Base-by-base conservation (phyloP, 805 yeast genomes). In the Millerozyma miso region DNA sequence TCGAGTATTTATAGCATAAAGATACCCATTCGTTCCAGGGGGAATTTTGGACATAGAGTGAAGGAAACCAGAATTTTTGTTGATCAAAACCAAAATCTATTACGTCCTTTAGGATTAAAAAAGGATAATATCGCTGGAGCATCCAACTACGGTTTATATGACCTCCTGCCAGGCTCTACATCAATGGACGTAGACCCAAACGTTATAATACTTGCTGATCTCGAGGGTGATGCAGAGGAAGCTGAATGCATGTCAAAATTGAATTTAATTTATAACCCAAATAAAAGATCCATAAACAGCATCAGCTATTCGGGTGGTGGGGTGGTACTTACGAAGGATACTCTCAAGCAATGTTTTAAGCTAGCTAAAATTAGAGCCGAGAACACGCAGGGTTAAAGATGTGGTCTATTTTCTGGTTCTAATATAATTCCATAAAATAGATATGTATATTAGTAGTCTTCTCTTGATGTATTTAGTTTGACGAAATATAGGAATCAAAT, bases 181-280 rank as follows among this genome's bases (percentile, higher is more conserved):
- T 64, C 60, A 14, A 64, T 65, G 59, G 71, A 65, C 5, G 17
- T 38, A 31, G 53, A 49, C 41, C 53, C 45, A 4, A 40, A 59
- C 18, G 49, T 76, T 1, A 67, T 80, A 0, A 53, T 87, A 13
- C 59, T 88, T 37, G 81, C 86, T 1, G 97, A 88, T 56, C 54
- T 87, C 33, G 95, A 88, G 58, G 95, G 95, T 12, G 91, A 85
- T 46, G 84, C 89, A 4, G 97, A 88, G 60, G 95, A 88, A 54
- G 55, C 68, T 10, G 71, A 81, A 26, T 71, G 83, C 2, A 63
- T 62, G 35, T 78, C 85, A 35, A 73, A 79, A 15, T 63, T 87
- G 13, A 63, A 71, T 17, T 70, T 80, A 1, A 69, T 81, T 13
- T 52, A 59, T 3, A 55, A 52, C 37, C 53, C 54, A 3, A 43